phyloP scores from a whole-genome alignment of 106 monocot genomes.

The Posidonia australis region DNA sequence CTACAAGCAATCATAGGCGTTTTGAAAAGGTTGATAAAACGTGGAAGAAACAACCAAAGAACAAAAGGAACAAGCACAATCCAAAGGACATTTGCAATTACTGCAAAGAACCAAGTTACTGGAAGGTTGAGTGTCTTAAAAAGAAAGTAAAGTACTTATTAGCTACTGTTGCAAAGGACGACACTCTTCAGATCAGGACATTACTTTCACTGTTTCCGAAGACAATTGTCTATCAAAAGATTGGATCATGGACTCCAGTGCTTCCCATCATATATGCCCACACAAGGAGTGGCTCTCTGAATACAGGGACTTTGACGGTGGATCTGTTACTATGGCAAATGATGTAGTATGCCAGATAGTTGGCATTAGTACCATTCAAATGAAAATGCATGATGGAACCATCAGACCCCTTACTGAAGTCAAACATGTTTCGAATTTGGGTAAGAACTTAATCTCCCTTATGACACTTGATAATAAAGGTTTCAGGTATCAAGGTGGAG shows the following conservation, averaged over 20 bases:
- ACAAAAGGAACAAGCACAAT: too few species aligned
- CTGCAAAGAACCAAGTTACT: too few species aligned
- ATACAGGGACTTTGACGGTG: not conserved
- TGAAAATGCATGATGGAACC: slow-evolving; percentile 8
- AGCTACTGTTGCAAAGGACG: too few species aligned
- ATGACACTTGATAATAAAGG: not conserved
- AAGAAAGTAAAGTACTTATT: too few species aligned
- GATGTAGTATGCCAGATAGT: not conserved
- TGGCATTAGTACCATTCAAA: not conserved
- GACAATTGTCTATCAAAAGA: not conserved
- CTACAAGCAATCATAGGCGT: too few species aligned
- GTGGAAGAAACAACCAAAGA: too few species aligned
- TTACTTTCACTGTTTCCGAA: too few species aligned
- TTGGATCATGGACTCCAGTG: slow-evolving; percentile 2
- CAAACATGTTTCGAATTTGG: not conserved
- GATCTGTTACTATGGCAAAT: slow-evolving; percentile 8
- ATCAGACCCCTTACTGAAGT: not conserved
- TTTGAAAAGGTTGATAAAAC: too few species aligned
- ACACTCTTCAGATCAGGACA: too few species aligned
- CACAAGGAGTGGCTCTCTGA: slow-evolving; percentile 5
- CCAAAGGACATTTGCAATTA: too few species aligned
- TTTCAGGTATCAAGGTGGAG: not conserved
- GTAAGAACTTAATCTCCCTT: slow-evolving; percentile 1
- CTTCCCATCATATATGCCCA: slow-evolving; percentile 6
- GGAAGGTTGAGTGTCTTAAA: too few species aligned